A percentile compares a stretch with the other conserved stretches of the same genome.
Conservation (phyloP, 805 yeast species). For the Brettanomyces custersianus region DNA sequence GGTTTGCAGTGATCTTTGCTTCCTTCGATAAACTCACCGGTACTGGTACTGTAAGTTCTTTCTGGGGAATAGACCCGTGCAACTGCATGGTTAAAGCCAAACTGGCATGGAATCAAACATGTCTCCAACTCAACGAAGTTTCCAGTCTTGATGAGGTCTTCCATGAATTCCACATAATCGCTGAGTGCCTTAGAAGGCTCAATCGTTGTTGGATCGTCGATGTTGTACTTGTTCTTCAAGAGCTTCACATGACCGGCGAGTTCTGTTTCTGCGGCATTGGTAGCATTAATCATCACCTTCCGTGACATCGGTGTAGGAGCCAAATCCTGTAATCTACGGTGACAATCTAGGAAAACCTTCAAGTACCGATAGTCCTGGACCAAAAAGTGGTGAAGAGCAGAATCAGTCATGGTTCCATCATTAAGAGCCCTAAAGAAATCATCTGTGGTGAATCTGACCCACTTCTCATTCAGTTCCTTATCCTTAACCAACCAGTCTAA, state of each 20-base stretch:
- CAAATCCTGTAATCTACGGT: constrained; percentile 52
- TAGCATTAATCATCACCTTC: constrained; percentile 15
- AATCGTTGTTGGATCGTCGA: constrained; percentile 2
- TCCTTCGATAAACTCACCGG: neutral
- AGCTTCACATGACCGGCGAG: constrained; percentile 1
- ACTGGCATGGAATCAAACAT: constrained; percentile 67
- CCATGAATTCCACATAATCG: constrained; percentile 30
- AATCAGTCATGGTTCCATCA: constrained; percentile 2
- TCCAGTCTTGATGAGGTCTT: constrained; percentile 41
- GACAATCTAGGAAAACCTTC: constrained; percentile 56
- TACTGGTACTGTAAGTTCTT: neutral
- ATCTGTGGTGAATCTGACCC: constrained; percentile 54
- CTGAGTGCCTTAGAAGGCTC: constrained; percentile 21
- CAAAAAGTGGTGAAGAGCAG: constrained; percentile 29
- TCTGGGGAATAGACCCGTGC: constrained; percentile 14
- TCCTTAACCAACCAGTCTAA: constrained; percentile 45
- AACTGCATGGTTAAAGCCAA: constrained; percentile 62
- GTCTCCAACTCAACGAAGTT: constrained; percentile 42
- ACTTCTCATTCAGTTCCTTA: constrained; percentile 41
- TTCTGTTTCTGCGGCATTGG: neutral
- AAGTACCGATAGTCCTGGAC: constrained; percentile 65
- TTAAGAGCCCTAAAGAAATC: constrained; percentile 37
- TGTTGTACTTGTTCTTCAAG: neutral
- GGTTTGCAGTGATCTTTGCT: too few relatives aligned
- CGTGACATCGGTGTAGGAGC: constrained; percentile 50